These are phyloP conservation scores for Camelina laxa DNA, from an alignment of 345 rosid species.

Conservation along the genomic window DNA sequence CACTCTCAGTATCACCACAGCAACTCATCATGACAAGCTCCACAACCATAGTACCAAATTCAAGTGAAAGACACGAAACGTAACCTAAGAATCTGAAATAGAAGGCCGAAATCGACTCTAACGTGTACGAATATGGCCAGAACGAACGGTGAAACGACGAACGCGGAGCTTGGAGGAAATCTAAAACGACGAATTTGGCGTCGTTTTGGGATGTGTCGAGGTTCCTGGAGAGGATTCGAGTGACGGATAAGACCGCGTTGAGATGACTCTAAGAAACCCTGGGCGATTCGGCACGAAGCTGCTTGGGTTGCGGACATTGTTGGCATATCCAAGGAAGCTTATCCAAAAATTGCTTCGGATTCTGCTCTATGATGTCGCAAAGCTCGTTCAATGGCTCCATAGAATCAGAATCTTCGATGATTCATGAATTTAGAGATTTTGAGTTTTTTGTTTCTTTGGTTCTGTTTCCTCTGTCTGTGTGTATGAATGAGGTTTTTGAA, in stretches of 20 bases:
- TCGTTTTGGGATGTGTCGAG: conserved; percentile 44
- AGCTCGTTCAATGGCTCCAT: neutral
- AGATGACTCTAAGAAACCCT: conserved; percentile 73
- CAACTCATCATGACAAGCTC: conserved; percentile 33
- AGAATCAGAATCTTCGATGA: no score
- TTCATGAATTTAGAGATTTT: no score
- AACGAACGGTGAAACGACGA: conserved; percentile 58
- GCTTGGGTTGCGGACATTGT: conserved; percentile 68
- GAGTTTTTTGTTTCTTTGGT: no score
- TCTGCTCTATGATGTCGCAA: neutral
- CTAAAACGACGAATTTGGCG: conserved; percentile 53
- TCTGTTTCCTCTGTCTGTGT: no score
- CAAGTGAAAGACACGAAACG: conserved; percentile 49
- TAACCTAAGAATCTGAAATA: conserved; percentile 59
- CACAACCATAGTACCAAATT: conserved; percentile 44
- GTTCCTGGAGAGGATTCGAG: conserved; percentile 65
- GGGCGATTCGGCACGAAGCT: conserved; percentile 48
- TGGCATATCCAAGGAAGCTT: conserved; percentile 54
- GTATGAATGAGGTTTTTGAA: no score
- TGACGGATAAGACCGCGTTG: conserved; percentile 65
- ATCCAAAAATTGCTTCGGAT: neutral
- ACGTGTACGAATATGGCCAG: conserved; percentile 72
- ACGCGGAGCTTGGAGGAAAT: conserved; percentile 61
- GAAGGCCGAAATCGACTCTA: conserved; percentile 58
- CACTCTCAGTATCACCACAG: conserved; percentile 1